Evolutionary conservation across 345 rosid genomes (phyloP).

Genomic region (Salix purpurea): DNA sequence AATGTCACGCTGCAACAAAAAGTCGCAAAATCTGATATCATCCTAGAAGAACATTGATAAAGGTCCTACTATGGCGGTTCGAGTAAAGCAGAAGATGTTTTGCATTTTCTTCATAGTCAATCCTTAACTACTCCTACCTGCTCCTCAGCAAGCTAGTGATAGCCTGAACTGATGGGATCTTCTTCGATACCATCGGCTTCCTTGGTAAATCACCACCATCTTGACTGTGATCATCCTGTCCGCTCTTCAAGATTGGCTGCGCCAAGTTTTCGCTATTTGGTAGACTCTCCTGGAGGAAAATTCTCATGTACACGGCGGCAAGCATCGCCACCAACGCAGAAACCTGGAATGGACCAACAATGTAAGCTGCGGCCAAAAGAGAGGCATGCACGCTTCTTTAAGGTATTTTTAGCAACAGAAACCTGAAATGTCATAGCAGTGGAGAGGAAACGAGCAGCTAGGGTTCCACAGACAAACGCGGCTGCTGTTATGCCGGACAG

Average conservation of each 20-base stretch:
- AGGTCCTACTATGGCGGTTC: neutral
- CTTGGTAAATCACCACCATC: slow-evolving; percentile 14
- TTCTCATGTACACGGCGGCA: slow-evolving; percentile 70
- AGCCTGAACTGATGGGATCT: slow-evolving; percentile 52
- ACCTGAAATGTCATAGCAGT: slow-evolving; percentile 60
- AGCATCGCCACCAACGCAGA: slow-evolving; percentile 53
- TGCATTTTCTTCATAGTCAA: neutral
- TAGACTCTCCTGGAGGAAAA: slow-evolving; percentile 58
- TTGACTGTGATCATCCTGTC: slow-evolving; percentile 10
- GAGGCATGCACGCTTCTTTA: neutral
- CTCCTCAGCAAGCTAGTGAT: slow-evolving; percentile 44
- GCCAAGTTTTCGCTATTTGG: slow-evolving; percentile 20
- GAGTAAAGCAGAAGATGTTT: neutral
- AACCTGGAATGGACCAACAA: slow-evolving; percentile 29
- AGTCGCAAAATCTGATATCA: neutral
- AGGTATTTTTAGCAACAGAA: neutral
- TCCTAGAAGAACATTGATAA: neutral
- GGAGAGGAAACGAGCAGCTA: slow-evolving; percentile 74
- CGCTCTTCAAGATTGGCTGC: slow-evolving; percentile 47
- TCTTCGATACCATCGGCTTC: slow-evolving; percentile 30
- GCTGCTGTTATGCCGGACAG: slow-evolving; percentile 52
- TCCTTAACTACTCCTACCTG: slow-evolving; percentile 37
- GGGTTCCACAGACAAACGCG: slow-evolving; percentile 50
- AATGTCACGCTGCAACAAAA: slow-evolving; percentile 51
- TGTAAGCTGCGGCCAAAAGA: neutral